Base-by-base conservation (phyloP, 148 eudicot species). In the Pharnaceum exiguum region DNA sequence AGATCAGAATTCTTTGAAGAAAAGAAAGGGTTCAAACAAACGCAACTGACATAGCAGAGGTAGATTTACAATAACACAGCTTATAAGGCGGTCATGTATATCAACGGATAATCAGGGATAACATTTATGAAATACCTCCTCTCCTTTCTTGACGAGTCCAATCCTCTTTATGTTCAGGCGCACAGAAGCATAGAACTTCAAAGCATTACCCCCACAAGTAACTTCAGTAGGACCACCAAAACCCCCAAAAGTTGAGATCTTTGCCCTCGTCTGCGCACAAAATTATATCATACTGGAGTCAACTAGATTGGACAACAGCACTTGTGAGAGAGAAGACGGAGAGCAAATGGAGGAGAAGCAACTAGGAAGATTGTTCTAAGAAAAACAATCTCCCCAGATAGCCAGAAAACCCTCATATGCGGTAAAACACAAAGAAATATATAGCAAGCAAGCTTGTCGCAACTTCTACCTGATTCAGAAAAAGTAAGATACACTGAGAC, bases 151-250 rank as follows among this genome's bases (percentile, higher is more conserved):
- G 68, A 93, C 71, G 55, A 75, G 64, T 37, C 79, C 96, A 30
- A 54, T 82, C 65, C 99, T 81, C 82, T 63, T 83, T 38, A 93
- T 78, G 65, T 89, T 82, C 40, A 93, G 62, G 59, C 99, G 99
- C 73, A 93, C 62, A 4, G 98, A 93, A 24, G 98, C 96, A 68
- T 93, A 93, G 62, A 93, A 93, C 66, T 93, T 93, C 80, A 93
- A 76, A 68, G 98, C 98, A 76, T 93, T 93, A 26, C 98, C 98
- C 61, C 98, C 98, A 71, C 99, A 93, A 33, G 99, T 89, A 46
- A 88, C 85, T 81, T 93, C 99, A 36, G 80, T 46, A 19, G 99
- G 83, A 32, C 89, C 99, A 72, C 81, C 85, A 71, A 79, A 88
- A 67, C 90, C 83, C 28, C 81, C 93, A 70, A 85, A 85, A 44